Evolutionary conservation across 2,329 filamentous ascomycete genomes (phyloP), one percentile per base, ranked within the genome.

Genomic region (Sclerotinia sclerotiorum): DNA sequence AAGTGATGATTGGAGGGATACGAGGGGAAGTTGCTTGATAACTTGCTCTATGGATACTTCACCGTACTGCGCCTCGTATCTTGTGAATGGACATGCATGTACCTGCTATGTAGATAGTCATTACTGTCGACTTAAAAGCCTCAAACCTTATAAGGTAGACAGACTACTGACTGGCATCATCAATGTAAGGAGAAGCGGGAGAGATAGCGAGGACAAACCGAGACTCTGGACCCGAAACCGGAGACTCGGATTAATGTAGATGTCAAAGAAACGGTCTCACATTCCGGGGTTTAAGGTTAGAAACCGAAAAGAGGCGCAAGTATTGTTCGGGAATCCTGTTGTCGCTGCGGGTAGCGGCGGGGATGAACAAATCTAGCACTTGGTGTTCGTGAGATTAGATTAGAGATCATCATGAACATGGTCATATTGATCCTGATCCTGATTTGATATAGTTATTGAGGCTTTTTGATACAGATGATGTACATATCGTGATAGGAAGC

Each of bases 181-280:
- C 29, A 13, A 49, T 21, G 51, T 17, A 51, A 51, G 32, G 10
- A n/a, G 19, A 63, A n/a, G 32, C 15, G 8, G 15, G 21, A 13
- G 11, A 39, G 60, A 27, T 7, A 11, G 24, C 21, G 46, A 51
- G 21, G 46, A 39, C 21, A 21, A 51, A 39, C 46, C 46, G 60
- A 63, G 60, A 63, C 60, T 21, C 17, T 63, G 60, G 46, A 51
- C 46, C 60, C 46, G 32, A 63, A 51, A 63, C 60, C 60, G 46
- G 46, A 63, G 46, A 63, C 60, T 63, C 60, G 29, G 60, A 62
- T 62, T 62, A 11, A 51, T 27, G 46, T 51, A 51, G 60, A 63
- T 63, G 32, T 39, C 60, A 63, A 63, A 39, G 24, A 32, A 51
- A 51, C 15, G 17, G 60, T 51, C 15, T 35, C 46, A 63, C 46